These are phyloP conservation scores for Bipolaris sorokiniana DNA, from an alignment of 2,329 filamentous ascomycete genomes.

Conservation along the genomic window DNA sequence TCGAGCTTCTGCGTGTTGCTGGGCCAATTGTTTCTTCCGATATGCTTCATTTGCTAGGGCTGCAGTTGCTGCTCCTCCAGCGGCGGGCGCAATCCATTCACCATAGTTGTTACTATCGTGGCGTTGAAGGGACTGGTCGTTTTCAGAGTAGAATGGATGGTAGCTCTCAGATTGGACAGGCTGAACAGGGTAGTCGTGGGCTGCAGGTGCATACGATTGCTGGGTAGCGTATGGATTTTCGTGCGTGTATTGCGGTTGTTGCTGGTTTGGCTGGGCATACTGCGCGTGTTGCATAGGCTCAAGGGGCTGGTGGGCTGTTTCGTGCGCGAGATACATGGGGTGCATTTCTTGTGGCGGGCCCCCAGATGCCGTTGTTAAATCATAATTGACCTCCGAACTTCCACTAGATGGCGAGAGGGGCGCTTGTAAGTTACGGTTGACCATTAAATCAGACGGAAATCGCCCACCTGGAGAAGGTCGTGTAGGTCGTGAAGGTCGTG, in stretches of 20 bases:
- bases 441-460: slow-evolving; percentile 92
- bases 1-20: slow-evolving; percentile 34
- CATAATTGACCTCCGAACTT: slow-evolving; percentile 70
- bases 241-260: slow-evolving; percentile 21
- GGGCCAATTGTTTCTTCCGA: slow-evolving; percentile 35
- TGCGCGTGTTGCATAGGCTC: slow-evolving; percentile 16
- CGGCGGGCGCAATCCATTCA: slow-evolving; percentile 62
- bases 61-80: slow-evolving; percentile 52
- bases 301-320: slow-evolving; percentile 26
- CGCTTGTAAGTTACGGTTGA: slow-evolving; percentile 83
- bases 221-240: slow-evolving; percentile 25
- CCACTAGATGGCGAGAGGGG: slow-evolving; percentile 81
- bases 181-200: slow-evolving; percentile 8
- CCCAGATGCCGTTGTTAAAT: slow-evolving; percentile 65
- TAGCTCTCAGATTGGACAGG: slow-evolving; percentile 4
- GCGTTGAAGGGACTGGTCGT: slow-evolving; percentile 23
- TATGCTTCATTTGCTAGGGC: slow-evolving; percentile 48
- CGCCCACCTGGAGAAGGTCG: slow-evolving; percentile 91
- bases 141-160: slow-evolving; percentile 3
- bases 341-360: slow-evolving; percentile 55
- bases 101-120: slow-evolving; percentile 56
- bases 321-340: slow-evolving; percentile 30
- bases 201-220: slow-evolving; percentile 14
- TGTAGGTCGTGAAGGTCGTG: slow-evolving; percentile 66
- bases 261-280: slow-evolving; percentile 14